Evolutionary conservation across 2,329 filamentous ascomycete species (phyloP), one percentile per base, ranked within the genome.

Genomic region (Nothophaeocryptopus gaeumannii): DNA sequence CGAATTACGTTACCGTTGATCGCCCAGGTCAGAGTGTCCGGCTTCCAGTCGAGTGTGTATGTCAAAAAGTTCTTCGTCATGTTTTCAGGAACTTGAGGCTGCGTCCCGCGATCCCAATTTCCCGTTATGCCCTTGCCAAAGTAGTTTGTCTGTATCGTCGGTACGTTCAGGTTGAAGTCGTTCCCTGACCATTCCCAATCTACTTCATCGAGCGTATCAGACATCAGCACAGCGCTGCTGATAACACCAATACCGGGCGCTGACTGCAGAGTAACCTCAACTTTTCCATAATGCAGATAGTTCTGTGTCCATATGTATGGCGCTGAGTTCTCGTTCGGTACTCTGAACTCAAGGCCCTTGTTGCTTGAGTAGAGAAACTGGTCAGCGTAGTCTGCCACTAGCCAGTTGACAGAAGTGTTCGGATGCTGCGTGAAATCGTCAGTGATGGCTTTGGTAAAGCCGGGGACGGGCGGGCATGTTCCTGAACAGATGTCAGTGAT

Each of bases 11-110:
- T 58, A 50, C 73, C 74, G 61, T 83, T 75, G 47, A 91, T 81
- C 60, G 76, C 80, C 78, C 81, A 89, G 51, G 82, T 77, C 8
- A 89, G 70, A 51, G 74, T 70, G 1, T 84, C 79, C 57, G 80
- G 73, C 10, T 82, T 88, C 86, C 86, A 89, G 54, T 81, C 73
- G 29, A 81, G 75, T 12, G 84, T 87, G 70, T 87, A 88, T 46
- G 76, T 85, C 74, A 86, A 82, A 61, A 74, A 76, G 46, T 81
- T 79, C 39, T 74, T 71, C 61, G 78, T 79, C 41, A 47, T 59
- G 20, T 61, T 61, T 31, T 39, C 35, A 42, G 66, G 49, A 39
- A 73, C 69, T 8, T 65, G 57, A 44, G 72, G 69, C 45, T 67
- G 67, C 38, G 59, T 45, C 35, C 70, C 78, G 40, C 75, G 72